Evolutionary conservation across 129 eudicot genomes (phyloP).

Genomic region (Calendula officinalis): DNA sequence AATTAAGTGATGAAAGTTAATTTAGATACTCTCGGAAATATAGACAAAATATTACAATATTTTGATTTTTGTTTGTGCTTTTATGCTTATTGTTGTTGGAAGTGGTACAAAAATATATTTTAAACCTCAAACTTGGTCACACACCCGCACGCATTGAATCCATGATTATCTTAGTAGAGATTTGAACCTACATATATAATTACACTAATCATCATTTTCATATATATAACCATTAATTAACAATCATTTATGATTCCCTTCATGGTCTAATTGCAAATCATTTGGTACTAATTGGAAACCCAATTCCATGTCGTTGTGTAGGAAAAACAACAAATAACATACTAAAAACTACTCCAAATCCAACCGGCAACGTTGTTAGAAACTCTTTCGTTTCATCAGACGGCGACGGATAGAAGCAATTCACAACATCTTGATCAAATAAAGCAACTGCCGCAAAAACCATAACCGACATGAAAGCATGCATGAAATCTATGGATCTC

Average conservation of each 20-base stretch:
- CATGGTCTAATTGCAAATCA: neutral
- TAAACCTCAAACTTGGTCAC: no score
- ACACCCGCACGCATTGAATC: no score
- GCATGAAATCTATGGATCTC: slow-evolving; percentile 63
- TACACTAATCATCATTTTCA: no score
- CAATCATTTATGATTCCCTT: neutral
- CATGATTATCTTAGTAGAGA: no score
- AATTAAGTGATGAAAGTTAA: no score
- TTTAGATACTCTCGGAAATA: no score
- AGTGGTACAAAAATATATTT: no score
- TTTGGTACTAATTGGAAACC: slow-evolving; percentile 61
- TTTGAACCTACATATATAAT: no score
- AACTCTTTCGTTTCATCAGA: slow-evolving; percentile 59
- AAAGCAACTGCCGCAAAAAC: slow-evolving; percentile 72
- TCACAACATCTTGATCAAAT: slow-evolving; percentile 80
- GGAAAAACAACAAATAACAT: slow-evolving; percentile 81
- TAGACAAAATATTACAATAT: no score
- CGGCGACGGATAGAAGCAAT: slow-evolving; percentile 76
- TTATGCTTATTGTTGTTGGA: no score
- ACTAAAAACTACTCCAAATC: slow-evolving; percentile 70
- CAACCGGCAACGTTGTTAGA: slow-evolving; percentile 62
- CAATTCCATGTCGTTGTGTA: slow-evolving; percentile 84
- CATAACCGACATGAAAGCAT: slow-evolving; percentile 77
- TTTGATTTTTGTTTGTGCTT: no score
- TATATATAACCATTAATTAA: no score